These are phyloP conservation scores for Beauveria pseudobassiana DNA, from an alignment of 2,329 filamentous ascomycete genomes.

Conservation along the genomic window DNA sequence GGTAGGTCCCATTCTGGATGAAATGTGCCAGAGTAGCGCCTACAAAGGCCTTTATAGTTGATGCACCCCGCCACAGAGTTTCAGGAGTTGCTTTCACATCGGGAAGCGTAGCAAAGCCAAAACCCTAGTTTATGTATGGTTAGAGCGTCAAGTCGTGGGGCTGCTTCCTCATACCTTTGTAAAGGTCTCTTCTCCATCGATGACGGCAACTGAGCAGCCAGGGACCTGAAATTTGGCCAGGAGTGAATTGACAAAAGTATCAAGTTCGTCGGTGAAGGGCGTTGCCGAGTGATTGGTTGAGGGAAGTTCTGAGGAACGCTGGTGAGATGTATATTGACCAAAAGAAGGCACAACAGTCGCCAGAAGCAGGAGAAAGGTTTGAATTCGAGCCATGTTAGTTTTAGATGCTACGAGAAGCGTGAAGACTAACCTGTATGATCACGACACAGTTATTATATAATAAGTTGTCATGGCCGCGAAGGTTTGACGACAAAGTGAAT, in stretches of 20 bases:
- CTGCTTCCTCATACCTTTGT: constrained; percentile 23
- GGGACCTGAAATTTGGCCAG: constrained; percentile 37
- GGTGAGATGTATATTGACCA: not conserved
- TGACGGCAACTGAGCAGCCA: constrained; percentile 39
- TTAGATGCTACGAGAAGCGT: not conserved
- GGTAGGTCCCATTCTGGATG: constrained; percentile 29
- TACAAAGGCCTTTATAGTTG: constrained; percentile 44
- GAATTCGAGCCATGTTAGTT: not conserved
- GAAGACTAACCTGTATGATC: not conserved
- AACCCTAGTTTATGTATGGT: not conserved
- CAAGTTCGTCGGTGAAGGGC: not conserved
- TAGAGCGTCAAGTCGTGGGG: not conserved
- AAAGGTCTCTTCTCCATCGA: constrained; percentile 35
- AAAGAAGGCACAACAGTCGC: not conserved
- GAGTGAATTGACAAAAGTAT: constrained; percentile 3
- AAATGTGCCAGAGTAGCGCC: constrained; percentile 38
- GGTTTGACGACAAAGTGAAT: no score
- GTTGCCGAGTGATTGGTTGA: not conserved
- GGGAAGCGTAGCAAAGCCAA: constrained; percentile 8
- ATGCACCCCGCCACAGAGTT: constrained; percentile 43
- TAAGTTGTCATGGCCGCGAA: not conserved
- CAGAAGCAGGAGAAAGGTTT: not conserved
- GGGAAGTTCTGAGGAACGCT: not conserved
- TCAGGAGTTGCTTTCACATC: constrained; percentile 33
- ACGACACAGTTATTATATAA: not conserved